phyloP scores from a whole-genome alignment of 352 stramenopile genomes.

The Globisporangium emineosum region DNA sequence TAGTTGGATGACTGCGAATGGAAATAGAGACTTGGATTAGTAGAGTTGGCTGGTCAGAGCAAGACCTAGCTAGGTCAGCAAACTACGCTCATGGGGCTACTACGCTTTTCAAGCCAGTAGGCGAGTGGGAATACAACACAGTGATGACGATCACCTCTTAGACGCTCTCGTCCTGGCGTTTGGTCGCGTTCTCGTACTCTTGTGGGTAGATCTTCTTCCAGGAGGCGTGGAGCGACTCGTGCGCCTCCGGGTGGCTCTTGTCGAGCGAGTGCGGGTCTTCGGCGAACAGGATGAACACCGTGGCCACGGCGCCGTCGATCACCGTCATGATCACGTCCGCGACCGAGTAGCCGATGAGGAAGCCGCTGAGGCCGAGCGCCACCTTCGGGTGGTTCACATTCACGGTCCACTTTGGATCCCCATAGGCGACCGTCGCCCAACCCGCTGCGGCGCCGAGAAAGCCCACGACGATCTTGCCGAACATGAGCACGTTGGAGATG shows the following conservation, averaged over 20 bases:
- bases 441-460: constrained; percentile 47
- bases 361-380: constrained; percentile 41
- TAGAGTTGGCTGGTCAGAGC: background rate
- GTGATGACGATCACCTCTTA: constrained; percentile 7
- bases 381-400: constrained; percentile 44
- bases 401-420: constrained; percentile 37
- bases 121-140: background rate
- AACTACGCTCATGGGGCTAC: background rate
- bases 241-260: constrained; percentile 31
- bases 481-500: constrained; percentile 58
- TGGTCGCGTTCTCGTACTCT: constrained; percentile 42
- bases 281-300: constrained; percentile 53
- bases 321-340: constrained; percentile 51
- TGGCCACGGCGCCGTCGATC: constrained; percentile 45
- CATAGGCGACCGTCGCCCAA: constrained; percentile 33
- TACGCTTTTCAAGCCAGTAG: background rate
- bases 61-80: background rate
- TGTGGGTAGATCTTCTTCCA: constrained; percentile 55
- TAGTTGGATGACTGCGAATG: background rate
- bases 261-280: constrained; percentile 44
- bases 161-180: constrained; percentile 29
- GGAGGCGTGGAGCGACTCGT: constrained; percentile 35
- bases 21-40: background rate
- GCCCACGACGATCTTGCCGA: constrained; percentile 54
- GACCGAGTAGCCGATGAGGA: constrained; percentile 51